Percentiles rank a stretch among this genome's conserved stretches.
phyloP scores from a whole-genome alignment of 306 rosid species.

The Malus domestica region ASM211411v1 NC_041798.1:4457001-4457500 shows the following conservation, averaged over 20 bases:
- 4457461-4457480: neutral
- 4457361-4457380: neutral
- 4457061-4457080: slow-evolving; percentile 90
- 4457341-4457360: neutral
- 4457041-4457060: slow-evolving; percentile 38
- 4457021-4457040: neutral
- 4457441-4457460: neutral
- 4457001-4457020: neutral
- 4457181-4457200: neutral
- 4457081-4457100: slow-evolving; percentile 80
- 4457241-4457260: neutral
- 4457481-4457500: neutral
- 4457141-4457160: slow-evolving; percentile 66
- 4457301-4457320: neutral
- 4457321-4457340: neutral
- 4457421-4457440: neutral
- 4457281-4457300: neutral
- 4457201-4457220: neutral
- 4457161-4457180: slow-evolving; percentile 62
- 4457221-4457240: neutral
- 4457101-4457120: slow-evolving; percentile 65
- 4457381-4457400: neutral
- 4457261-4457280: neutral
- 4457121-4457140: slow-evolving; percentile 54
- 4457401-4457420: neutral